Evolutionary conservation across 1,139 yeast species (phyloP).

Genomic region (Magnusiomyces sp.): DNA sequence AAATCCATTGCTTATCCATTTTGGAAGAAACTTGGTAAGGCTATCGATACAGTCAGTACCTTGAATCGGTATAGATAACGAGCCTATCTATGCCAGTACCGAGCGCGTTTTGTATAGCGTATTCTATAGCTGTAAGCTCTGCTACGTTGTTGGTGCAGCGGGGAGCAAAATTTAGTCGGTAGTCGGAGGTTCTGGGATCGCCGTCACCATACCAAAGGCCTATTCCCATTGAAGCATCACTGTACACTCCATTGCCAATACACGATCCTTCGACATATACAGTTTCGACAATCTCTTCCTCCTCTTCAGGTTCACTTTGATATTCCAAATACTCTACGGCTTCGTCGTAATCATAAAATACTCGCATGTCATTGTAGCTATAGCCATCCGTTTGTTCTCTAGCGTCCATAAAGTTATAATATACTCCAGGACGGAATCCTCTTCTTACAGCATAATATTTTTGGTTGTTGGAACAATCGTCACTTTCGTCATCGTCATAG

Average conservation of each 20-base stretch:
- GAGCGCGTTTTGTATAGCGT: constrained; percentile 37
- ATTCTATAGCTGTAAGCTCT: constrained; percentile 58
- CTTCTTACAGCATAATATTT: too few relatives aligned
- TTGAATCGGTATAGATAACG: constrained; percentile 47
- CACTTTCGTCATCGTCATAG: too few relatives aligned
- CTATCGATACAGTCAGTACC: constrained; percentile 45
- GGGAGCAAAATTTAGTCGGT: constrained; percentile 38
- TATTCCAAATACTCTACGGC: too few relatives aligned
- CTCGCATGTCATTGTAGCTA: too few relatives aligned
- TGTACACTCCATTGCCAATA: constrained; percentile 44
- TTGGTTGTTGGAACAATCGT: too few relatives aligned
- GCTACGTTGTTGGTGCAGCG: constrained; percentile 83
- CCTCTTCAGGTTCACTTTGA: too few relatives aligned
- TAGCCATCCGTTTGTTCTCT: too few relatives aligned
- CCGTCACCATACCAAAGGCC: constrained; percentile 62
- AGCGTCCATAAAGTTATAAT: too few relatives aligned
- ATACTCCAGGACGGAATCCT: too few relatives aligned
- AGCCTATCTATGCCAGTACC: background rate
- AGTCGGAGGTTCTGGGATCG: constrained; percentile 48
- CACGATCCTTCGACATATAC: constrained; percentile 72
- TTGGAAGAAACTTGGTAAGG: constrained; percentile 42
- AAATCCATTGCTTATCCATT: constrained; percentile 53
- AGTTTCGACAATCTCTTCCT: too few relatives aligned
- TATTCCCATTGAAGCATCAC: constrained; percentile 48
- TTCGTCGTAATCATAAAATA: too few relatives aligned